phyloP scores from a whole-genome alignment of 208 protist genomes.

The Leishmania tarentolae region DNA sequence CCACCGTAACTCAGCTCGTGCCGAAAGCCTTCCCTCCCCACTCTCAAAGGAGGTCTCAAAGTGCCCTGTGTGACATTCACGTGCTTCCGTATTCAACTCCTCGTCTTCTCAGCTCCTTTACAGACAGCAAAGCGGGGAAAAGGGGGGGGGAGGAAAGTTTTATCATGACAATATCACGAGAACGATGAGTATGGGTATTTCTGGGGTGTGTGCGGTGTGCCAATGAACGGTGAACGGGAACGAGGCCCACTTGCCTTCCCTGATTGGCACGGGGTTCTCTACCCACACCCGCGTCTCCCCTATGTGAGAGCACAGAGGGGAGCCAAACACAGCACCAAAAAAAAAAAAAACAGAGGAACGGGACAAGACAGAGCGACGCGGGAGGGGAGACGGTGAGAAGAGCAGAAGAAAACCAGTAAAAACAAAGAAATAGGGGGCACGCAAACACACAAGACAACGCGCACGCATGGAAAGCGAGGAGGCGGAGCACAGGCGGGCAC shows the following conservation, averaged over 20 bases:
- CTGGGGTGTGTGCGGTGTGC: neutral
- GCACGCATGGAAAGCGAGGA: too few relatives aligned
- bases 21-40: neutral
- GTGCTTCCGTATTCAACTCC: neutral
- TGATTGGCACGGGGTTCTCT: neutral
- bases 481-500: too few relatives aligned
- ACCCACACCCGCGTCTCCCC: neutral
- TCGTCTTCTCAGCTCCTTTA: neutral
- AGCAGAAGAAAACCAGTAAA: neutral
- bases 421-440: neutral
- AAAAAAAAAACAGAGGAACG: neutral
- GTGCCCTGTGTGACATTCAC: neutral
- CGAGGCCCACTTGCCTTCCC: neutral
- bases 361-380: neutral
- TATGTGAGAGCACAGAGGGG: neutral
- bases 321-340: neutral
- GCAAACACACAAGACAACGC: too few relatives aligned
- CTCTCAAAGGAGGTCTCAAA: neutral
- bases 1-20: neutral
- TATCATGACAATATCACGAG: neutral
- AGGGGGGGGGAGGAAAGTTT: neutral
- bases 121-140: neutral
- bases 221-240: neutral
- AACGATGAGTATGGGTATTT: neutral
- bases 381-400: neutral